Base-by-base conservation (phyloP, 805 yeast species). In the Wickerhamomyces queroliae region DNA sequence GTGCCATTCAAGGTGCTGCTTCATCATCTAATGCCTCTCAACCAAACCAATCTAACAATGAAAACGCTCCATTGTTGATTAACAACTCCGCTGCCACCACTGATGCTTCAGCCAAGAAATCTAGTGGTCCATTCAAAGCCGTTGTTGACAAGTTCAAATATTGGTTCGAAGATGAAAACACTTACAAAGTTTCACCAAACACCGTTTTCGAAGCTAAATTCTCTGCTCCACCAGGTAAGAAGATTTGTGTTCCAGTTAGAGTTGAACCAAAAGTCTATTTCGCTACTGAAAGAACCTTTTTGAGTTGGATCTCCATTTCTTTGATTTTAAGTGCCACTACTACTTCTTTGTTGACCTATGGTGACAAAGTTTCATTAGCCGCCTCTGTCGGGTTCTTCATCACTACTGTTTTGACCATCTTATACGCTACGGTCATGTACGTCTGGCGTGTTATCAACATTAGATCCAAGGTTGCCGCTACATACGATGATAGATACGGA, bases 181-280 rank as follows among this genome's bases (percentile, higher is more conserved):
- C 66, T 2, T 66, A 71, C 32, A 78, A 76, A 47, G 78, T 82
- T 16, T 81, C 85, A 12, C 66, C 62, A 15, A 88, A 86, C 21
- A 81, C 89, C 0, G 72, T 70, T 0, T 83, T 78, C 54, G 80
- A 76, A 44, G 56, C 76, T 3, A 62, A 66, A 40, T 71, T 81
- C 46, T 65, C 62, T 43, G 84, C 93, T 10, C 98, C 99, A 18
- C 79, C 84, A 31, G 99, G 98, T 2, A 90, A 89, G 62, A 72
- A 75, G 33, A 86, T 93, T 43, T 78, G 89, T 55, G 93, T 93
- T 8, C 99, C 98, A 3, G 95, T 93, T 28, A 77, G 99, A 55
- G 90, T 93, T 27, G 99, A 93, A 64, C 99, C 99, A 42, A 93
- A 93, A 66, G 99, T 93, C n/a, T 93, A 93, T 61, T 93, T 93